Evolutionary conservation across 2,329 filamentous ascomycete species (phyloP), one percentile per base, ranked within the genome.

Genomic region (Purpureocillium lavendulum): DNA sequence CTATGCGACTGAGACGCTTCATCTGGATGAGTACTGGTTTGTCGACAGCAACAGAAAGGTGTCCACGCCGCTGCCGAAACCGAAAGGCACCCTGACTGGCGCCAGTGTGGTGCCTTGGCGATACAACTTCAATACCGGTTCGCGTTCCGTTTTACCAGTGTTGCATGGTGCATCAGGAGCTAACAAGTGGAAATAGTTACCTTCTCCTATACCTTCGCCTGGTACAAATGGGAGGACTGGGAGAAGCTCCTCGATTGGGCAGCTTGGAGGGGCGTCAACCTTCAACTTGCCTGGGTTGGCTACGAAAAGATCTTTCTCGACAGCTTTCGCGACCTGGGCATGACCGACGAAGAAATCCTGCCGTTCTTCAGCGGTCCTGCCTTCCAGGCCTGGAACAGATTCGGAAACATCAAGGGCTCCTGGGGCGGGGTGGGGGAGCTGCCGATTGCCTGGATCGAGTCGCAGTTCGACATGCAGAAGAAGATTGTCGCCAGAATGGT

Each of bases 201-300:
- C 0, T 72, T 71, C 48, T 71, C 67, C 2, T 74, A 73, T 45
- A 70, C 67, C 3, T 54, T 61, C 4, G 61, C 68, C 1, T 73
- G 71, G 50, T 74, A 68, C 67, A 55, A 53, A n/a, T 74, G 69
- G 70, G 55, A 66, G 30, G 70, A 74, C 34, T 74, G 70, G 70
- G 69, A 74, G 49, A 52, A 62, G 3, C 57, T 73, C 43, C 60
- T 74, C 5, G 70, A 73, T 49, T 74, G 70, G 70, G 57, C 72
- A 40, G 69, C 70, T 6, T 58, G 73, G 3, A 63, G 64, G n/a
- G 70, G 69, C 29, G 54, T 73, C 35, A 73, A 74, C 42, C 52
- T 74, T 4, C 66, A 69, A 4, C 58, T 74, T 2, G 70, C 70
- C 4, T 74, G 70, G 70, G 63, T 69, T 4, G 70, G 70, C 6